A percentile compares a stretch with the other conserved stretches of the same genome.
Conservation (phyloP, 306 rosid genomes). For the Ammopiptanthus mongolicus region DNA sequence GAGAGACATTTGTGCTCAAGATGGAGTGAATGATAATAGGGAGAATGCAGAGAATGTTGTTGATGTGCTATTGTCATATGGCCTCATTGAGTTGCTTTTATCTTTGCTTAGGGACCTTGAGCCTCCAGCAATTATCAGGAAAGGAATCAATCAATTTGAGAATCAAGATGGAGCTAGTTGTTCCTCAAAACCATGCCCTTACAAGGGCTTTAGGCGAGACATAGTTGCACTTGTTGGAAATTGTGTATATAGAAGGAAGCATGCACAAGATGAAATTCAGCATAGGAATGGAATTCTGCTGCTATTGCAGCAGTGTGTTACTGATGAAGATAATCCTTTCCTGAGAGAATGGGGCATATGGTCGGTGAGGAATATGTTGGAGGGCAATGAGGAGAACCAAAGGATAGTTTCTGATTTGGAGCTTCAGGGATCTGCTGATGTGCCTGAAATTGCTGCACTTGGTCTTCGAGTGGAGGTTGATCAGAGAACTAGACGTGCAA, state of each 20-base stretch:
- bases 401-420: constrained; percentile 63
- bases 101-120: constrained; percentile 60
- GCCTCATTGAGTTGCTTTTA: constrained; percentile 49
- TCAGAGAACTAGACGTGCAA: constrained; percentile 52
- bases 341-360: constrained; percentile 90
- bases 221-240: constrained; percentile 66
- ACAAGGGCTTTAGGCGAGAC: constrained; percentile 76
- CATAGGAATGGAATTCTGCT: constrained; percentile 53
- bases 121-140: constrained; percentile 63
- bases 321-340: constrained; percentile 78
- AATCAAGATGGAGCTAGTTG: constrained; percentile 24
- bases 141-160: constrained; percentile 42
- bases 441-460: constrained; percentile 59
- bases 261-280: constrained; percentile 62
- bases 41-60: constrained; percentile 38
- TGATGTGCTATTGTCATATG: constrained; percentile 44
- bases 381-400: constrained; percentile 66
- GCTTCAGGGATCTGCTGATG: constrained; percentile 61
- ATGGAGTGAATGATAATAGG: constrained; percentile 17
- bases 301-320: constrained; percentile 76
- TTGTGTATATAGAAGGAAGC: constrained; percentile 55
- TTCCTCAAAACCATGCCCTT: constrained; percentile 46
- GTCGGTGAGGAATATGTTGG: constrained; percentile 68
- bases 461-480: constrained; percentile 78
- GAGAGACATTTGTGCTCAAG: constrained; percentile 67